A percentile compares a stretch with the other conserved stretches of the same genome.
Conservation (phyloP, 768 basidiomycete genomes). For the Leccinum rimulosum region DNA sequence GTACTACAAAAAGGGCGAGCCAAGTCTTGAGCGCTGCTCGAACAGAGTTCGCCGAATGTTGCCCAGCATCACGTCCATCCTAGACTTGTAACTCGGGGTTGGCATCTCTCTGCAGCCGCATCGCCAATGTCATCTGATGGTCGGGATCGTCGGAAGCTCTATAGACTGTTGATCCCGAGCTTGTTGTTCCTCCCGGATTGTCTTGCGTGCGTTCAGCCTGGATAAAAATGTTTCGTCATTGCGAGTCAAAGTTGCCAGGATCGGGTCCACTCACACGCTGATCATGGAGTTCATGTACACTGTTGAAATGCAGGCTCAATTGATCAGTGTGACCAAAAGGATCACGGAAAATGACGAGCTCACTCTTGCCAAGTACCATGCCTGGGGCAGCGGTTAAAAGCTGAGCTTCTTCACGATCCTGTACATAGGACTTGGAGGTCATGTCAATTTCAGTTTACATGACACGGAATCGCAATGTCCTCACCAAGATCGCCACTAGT, state of each 20-base stretch:
- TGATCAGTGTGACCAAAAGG: neutral
- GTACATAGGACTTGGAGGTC: constrained; percentile 16
- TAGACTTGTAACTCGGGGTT: too few species aligned
- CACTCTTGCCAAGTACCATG: constrained; percentile 18
- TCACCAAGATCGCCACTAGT: constrained; percentile 12
- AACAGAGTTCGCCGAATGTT: neutral
- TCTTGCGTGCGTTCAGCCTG: constrained; percentile 18
- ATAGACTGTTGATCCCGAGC: neutral
- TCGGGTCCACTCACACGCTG: constrained; percentile 16
- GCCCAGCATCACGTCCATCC: neutral
- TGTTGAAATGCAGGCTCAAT: neutral
- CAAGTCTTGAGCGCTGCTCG: too few species aligned
- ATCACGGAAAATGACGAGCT: neutral
- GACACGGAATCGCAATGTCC: neutral
- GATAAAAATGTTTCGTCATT: neutral
- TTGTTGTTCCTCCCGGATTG: constrained; percentile 18
- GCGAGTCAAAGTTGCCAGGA: neutral
- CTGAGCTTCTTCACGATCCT: neutral
- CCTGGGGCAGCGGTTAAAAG: constrained; percentile 13
- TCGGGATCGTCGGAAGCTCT: neutral
- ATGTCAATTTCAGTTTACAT: neutral
- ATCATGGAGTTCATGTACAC: constrained; percentile 26
- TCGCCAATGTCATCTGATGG: neutral
- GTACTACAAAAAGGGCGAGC: neutral
- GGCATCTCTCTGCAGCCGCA: neutral